Percentiles rank a stretch among this genome's conserved stretches.
These are phyloP conservation scores for Purpureocillium takamizusanense DNA, from an alignment of 2,329 filamentous ascomycete genomes.

Conservation along the genomic window DNA sequence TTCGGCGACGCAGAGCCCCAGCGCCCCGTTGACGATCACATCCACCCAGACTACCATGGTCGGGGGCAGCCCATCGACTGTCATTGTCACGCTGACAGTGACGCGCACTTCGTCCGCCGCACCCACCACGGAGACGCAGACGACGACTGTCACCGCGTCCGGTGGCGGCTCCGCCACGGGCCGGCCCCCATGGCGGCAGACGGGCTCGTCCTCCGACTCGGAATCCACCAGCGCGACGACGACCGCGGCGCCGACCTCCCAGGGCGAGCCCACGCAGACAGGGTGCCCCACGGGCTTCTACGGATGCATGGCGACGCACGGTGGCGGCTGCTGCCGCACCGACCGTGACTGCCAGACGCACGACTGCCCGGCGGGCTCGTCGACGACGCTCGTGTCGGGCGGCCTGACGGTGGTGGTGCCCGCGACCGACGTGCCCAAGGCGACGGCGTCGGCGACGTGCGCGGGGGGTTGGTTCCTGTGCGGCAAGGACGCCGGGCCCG, in stretches of 20 bases:
- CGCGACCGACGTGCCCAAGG: slow-evolving; percentile 34
- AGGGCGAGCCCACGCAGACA: slow-evolving; percentile 12
- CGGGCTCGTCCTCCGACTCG: slow-evolving; percentile 1
- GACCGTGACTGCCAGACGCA: slow-evolving; percentile 77
- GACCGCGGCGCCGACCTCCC: slow-evolving; percentile 8
- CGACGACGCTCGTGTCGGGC: slow-evolving; percentile 56
- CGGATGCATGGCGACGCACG: slow-evolving; percentile 75
- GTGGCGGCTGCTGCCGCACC: slow-evolving; percentile 78
- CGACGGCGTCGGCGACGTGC: slow-evolving; percentile 43
- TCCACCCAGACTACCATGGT: slow-evolving; percentile 28
- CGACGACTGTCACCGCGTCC: slow-evolving; percentile 23
- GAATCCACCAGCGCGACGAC: slow-evolving; percentile 26
- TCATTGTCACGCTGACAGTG: slow-evolving; percentile 30
- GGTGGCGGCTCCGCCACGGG: slow-evolving; percentile 27
- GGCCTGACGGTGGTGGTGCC: slow-evolving; percentile 66
- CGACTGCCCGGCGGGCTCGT: slow-evolving; percentile 57
- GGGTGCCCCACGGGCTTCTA: slow-evolving; percentile 86
- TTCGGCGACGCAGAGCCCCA: slow-evolving; percentile 15
- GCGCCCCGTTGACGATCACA: slow-evolving; percentile 21
- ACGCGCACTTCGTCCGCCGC: slow-evolving; percentile 26
- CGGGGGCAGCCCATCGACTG: slow-evolving; percentile 26
- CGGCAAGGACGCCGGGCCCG: slow-evolving; percentile 42
- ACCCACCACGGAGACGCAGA: slow-evolving; percentile 27
- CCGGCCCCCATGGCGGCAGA: slow-evolving; percentile 37
- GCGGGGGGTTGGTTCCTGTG: slow-evolving; percentile 75